Conservation (phyloP, 148 eudicot species). For the Amaranthus hypochondriacus region DNA sequence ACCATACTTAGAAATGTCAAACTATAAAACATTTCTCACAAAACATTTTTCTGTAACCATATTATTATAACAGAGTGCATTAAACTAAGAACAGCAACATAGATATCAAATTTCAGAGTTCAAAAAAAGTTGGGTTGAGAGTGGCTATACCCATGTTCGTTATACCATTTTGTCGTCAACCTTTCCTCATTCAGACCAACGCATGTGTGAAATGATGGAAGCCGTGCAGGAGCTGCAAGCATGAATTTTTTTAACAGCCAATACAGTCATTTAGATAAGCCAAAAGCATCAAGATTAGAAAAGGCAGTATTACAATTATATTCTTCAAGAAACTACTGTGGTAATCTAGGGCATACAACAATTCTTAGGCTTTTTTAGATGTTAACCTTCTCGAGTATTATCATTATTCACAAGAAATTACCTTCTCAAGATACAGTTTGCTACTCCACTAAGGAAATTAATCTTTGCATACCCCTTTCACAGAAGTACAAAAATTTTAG, state of each 20-base stretch:
- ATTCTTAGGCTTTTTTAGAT: not conserved
- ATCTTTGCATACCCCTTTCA: not conserved
- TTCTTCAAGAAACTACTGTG: not conserved
- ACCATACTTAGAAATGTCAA: not conserved
- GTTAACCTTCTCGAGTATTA: not conserved
- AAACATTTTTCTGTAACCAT: not conserved
- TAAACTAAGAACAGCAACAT: not conserved
- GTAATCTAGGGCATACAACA: not conserved
- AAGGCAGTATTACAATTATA: not conserved
- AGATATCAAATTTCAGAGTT: not conserved
- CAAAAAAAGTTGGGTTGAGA: constrained; percentile 3
- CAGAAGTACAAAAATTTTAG: not conserved
- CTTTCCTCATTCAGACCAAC: constrained; percentile 89
- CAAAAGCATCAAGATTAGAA: not conserved
- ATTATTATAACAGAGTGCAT: not conserved
- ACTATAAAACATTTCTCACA: not conserved
- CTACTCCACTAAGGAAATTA: not conserved
- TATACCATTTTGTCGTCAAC: constrained; percentile 90
- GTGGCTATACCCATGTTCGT: constrained; percentile 77
- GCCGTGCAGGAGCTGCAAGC: constrained; percentile 82
- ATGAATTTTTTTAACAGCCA: not conserved
- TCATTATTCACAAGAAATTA: not conserved
- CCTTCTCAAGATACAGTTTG: not conserved
- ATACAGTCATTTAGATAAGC: not conserved
- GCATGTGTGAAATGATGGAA: constrained; percentile 94